Evolutionary conservation across 108 stramenopile genomes (phyloP), one percentile per base, ranked within the genome.

Genomic region (Craspedostauros australis): DNA sequence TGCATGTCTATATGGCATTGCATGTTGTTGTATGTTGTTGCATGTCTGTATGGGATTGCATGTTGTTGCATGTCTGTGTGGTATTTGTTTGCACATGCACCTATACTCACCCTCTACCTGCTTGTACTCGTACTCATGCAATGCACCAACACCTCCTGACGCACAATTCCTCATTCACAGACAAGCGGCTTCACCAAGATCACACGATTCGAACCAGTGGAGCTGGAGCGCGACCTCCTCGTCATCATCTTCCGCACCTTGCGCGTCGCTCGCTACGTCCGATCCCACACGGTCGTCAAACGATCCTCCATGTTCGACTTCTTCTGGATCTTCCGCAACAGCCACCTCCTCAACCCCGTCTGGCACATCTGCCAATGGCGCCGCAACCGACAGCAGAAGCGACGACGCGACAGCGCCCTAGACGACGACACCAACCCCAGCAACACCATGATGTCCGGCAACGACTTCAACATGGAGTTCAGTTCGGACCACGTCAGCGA

Each of bases 261-360:
- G 8, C 74, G 85, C 7, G 46, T 84, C 38, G 79, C 76, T 15
- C 74, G 89, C 27, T 84, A 82, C 46, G 77, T 91, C 50, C 72
- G 70, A 44, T 66, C 77, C 21, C 55, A 69, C 12, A 72, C 63
- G 0, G 56, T 80, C n/a, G 59, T 84, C 14, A 54, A 64, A 33
- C 28, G 36, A 2, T 46, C 61, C 24, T 66, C 66, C 27, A 54
- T 39, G 29, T 55, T 76, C 32, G 57, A 65, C 41, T 68, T 46
- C 60, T 74, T 57, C 38, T 63, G 49, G 50, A 8, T 56, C n/a
- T 32, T 62, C 6, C 15, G 31, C 7, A 37, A 62, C 4, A 20
- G 33, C 7, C 39, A 60, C 14, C 49, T 40, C 25, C 16, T 75
- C 19, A 48, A 66, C 30, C 81, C 75, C n/a, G 51, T 42, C 37